A percentile compares a stretch with the other conserved stretches of the same genome.
These are phyloP conservation scores for Talaromyces wortmannii DNA, from an alignment of 495 filamentous ascomycete species.

Conservation along the genomic window DNA sequence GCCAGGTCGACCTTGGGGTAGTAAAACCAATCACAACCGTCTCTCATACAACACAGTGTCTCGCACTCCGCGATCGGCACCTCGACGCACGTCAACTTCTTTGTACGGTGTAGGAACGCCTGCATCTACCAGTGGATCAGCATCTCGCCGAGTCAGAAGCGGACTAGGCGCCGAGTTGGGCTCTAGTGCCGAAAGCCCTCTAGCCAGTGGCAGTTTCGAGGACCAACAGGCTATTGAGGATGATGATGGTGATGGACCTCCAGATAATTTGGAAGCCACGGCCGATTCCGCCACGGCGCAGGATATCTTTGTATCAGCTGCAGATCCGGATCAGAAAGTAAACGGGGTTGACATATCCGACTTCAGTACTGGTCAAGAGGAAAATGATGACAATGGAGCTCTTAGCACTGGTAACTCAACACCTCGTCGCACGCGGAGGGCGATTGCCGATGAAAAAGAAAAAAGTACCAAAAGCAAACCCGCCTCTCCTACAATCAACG, in stretches of 20 bases:
- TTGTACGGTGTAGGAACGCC: slow-evolving; percentile 9
- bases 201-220: slow-evolving; percentile 14
- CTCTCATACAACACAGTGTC: neutral
- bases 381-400: neutral
- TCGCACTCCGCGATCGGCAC: slow-evolving; percentile 21
- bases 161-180: slow-evolving; percentile 21
- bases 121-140: slow-evolving; percentile 10
- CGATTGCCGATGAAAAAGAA: neutral
- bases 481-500: neutral
- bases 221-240: slow-evolving; percentile 22
- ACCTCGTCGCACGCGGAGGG: neutral
- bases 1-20: slow-evolving; percentile 37
- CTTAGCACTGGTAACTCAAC: neutral
- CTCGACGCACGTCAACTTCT: slow-evolving; percentile 20
- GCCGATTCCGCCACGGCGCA: no score
- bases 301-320: neutral
- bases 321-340: neutral
- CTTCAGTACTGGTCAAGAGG: neutral
- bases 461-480: neutral
- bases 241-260: slow-evolving; percentile 11
- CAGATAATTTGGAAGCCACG: neutral
- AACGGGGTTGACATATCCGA: neutral
- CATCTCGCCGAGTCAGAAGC: slow-evolving; percentile 32
- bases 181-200: slow-evolving; percentile 19
- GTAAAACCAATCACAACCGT: slow-evolving; percentile 5